Conservation (phyloP, 2,329 filamentous ascomycete genomes). For the Hymenoscyphus repandus region DNA sequence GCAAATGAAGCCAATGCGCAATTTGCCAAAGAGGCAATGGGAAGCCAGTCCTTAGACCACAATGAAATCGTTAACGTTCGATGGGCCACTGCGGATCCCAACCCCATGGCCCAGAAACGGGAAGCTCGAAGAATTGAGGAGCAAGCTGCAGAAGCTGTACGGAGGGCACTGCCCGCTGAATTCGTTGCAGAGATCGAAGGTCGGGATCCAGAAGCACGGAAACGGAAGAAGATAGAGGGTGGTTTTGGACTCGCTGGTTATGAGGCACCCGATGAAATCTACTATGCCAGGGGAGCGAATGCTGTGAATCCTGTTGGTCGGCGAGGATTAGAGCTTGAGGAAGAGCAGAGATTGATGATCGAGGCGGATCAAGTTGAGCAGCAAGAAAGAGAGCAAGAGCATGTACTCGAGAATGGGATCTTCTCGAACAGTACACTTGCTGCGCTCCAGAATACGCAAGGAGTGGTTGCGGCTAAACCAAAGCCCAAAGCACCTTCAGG, state of each 20-base stretch:
- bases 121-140: slow-evolving; percentile 88
- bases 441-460: slow-evolving; percentile 59
- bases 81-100: slow-evolving; percentile 96
- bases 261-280: slow-evolving; percentile 88
- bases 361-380: slow-evolving; percentile 40
- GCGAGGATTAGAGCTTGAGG: slow-evolving; percentile 57
- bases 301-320: slow-evolving; percentile 56
- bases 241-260: slow-evolving; percentile 73
- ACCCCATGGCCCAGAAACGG: slow-evolving; percentile 87
- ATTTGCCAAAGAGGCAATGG: slow-evolving; percentile 94
- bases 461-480: slow-evolving; percentile 44
- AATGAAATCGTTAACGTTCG: slow-evolving; percentile 90
- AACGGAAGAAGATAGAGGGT: slow-evolving; percentile 84
- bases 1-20: slow-evolving; percentile 83
- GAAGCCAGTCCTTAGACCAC: slow-evolving; percentile 86
- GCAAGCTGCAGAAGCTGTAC: slow-evolving; percentile 90
- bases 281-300: slow-evolving; percentile 76
- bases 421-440: slow-evolving; percentile 78
- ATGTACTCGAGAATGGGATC: slow-evolving; percentile 54
- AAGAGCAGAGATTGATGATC: slow-evolving; percentile 52
- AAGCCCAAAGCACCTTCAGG: slow-evolving; percentile 54
- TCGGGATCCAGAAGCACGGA: slow-evolving; percentile 77
- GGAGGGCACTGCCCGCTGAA: slow-evolving; percentile 78
- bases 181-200: slow-evolving; percentile 95
- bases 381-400: slow-evolving; percentile 21